Percentiles rank a stretch among this genome's conserved stretches.
Evolutionary conservation across 1,139 yeast species (phyloP).

Genomic region (Pichia sp.): DNA sequence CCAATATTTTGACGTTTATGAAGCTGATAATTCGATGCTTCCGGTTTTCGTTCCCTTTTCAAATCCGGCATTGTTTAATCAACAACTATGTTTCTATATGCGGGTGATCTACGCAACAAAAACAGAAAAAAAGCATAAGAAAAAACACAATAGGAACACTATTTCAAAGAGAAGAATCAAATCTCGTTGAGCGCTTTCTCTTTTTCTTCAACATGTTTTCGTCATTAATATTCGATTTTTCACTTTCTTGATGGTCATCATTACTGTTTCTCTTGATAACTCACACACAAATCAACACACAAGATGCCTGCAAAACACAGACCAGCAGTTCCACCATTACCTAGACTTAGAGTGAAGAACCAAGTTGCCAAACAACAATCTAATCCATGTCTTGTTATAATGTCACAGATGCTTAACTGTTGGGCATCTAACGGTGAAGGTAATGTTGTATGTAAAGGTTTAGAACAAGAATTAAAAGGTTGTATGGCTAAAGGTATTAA

Average conservation of each 20-base stretch:
- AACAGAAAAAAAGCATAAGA: neutral
- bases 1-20: neutral
- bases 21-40: neutral
- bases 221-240: neutral
- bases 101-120: neutral
- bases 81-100: neutral
- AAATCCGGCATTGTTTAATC: neutral
- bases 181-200: neutral
- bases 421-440: slow-evolving; percentile 97
- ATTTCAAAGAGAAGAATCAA: neutral
- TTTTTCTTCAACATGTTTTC: neutral
- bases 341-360: slow-evolving; percentile 69
- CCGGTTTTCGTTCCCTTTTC: neutral
- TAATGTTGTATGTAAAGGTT: slow-evolving; percentile 52
- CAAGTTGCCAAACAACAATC: slow-evolving; percentile 46
- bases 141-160: no score
- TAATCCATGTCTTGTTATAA: slow-evolving; percentile 71
- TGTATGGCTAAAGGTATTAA: slow-evolving; percentile 45
- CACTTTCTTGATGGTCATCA: neutral
- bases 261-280: neutral
- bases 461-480: slow-evolving; percentile 52
- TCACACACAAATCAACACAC: neutral
- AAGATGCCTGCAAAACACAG: slow-evolving; percentile 15
- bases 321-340: slow-evolving; percentile 59
- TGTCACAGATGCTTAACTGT: slow-evolving; percentile 84